Evolutionary conservation across 2,329 filamentous ascomycete species (phyloP), one percentile per base, ranked within the genome.

Genomic region (Pestalotiopsis sp.): DNA sequence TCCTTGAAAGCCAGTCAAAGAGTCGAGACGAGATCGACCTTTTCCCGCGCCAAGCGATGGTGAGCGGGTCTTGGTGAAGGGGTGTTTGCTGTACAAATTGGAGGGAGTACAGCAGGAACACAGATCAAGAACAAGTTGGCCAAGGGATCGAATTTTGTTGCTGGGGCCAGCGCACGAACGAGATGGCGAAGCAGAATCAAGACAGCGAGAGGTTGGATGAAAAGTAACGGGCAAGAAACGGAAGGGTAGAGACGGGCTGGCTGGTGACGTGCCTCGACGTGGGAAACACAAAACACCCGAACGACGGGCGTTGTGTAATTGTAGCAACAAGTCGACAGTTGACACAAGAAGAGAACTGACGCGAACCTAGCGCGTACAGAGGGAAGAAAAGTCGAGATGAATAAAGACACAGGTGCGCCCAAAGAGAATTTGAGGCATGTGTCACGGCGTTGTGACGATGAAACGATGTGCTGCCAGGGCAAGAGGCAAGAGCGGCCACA

Each of bases 241-340:
- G 45, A 31, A 23, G 45, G 6, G 63, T 38, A 27, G 27, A 23
- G 25, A 57, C 52, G 20, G 49, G 41, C 23, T 57, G 20, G 27
- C 27, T 12, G 57, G 36, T 20, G 41, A 65, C n/a, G 38, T n/a
- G 41, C 38, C 31, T 38, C 12, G 38, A 27, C 36, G 7, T 14
- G n/a, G 39, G 23, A 66, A 66, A 66, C 63, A 45, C 49, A 57
- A 49, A 57, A 36, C 41, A 12, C 41, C 41, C 31, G 39, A 39
- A 17, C 57, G 57, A 23, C 14, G 17, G 14, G 57, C 57, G 23
- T 59, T n/a, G 17, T 52, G 45, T 52, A 20, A 3, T 17, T 52
- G 20, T 52, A 52, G 45, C 7, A 52, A n/a, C 45, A n/a, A 52
- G 45, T 52, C 17, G 45, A 52, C 45, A 52, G 31, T 11, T 20